These are phyloP conservation scores for Pseudozyma tsukubaensis DNA, from an alignment of 1,284 basidiomycete species.

Conservation along the genomic window DNA sequence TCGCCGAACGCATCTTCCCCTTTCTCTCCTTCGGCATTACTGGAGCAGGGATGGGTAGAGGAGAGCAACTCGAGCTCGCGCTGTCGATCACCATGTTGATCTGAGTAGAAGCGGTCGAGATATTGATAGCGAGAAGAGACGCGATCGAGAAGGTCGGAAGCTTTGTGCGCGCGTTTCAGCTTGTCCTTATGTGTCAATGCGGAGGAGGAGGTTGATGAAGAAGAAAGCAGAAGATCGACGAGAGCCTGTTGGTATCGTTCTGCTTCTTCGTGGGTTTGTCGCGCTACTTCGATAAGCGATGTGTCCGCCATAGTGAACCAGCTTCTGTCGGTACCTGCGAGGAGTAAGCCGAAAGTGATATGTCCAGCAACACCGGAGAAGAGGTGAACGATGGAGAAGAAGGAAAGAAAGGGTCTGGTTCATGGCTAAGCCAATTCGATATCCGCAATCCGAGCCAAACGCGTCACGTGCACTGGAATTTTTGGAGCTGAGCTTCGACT, in stretches of 20 bases:
- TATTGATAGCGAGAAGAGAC: constrained; percentile 76
- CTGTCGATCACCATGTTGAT: constrained; percentile 67
- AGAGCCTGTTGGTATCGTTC: constrained; percentile 81
- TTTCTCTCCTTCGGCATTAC: background rate
- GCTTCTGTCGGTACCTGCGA: background rate
- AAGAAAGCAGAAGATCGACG: constrained; percentile 71
- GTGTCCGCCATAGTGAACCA: constrained; percentile 70
- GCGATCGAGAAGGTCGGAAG: constrained; percentile 84
- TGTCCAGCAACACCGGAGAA: background rate
- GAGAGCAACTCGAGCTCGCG: constrained; percentile 71
- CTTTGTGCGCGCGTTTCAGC: constrained; percentile 85
- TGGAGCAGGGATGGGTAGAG: constrained; percentile 6
- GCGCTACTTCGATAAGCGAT: constrained; percentile 90
- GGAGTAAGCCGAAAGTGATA: background rate
- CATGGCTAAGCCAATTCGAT: background rate
- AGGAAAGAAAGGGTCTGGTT: background rate
- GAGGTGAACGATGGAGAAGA: constrained; percentile 2
- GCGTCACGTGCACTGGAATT: constrained; percentile 23
- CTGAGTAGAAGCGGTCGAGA: constrained; percentile 69
- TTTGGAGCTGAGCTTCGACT: constrained; percentile 4
- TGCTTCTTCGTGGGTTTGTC: constrained; percentile 93
- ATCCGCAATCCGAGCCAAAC: constrained; percentile 28
- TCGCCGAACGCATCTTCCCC: constrained; percentile 53
- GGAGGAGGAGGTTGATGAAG: constrained; percentile 50
- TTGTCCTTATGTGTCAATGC: constrained; percentile 70